A percentile compares a stretch with the other conserved stretches of the same genome.
Evolutionary conservation across 768 basidiomycete genomes (phyloP).

Genomic region (Clitopilus passeckerianus): DNA sequence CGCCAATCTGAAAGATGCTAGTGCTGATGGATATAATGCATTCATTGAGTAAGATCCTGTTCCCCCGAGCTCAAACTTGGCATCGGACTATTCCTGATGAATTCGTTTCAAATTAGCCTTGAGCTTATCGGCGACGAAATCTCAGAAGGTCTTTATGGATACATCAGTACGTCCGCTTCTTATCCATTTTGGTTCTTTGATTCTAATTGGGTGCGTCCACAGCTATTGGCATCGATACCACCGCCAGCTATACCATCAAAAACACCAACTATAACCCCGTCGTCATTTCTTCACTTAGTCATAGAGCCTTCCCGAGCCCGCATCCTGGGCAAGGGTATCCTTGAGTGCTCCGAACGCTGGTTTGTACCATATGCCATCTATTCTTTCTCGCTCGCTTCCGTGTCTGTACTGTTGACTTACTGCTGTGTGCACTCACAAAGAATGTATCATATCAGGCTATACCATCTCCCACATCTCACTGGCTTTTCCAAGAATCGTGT

Average conservation of each 20-base stretch:
- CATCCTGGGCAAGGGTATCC: background rate
- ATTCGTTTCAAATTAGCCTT: background rate
- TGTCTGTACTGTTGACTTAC: too few relatives aligned
- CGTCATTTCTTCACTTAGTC: background rate
- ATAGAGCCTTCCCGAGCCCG: background rate
- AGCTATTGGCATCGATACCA: background rate
- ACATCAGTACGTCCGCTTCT: background rate
- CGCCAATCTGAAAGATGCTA: constrained; percentile 17
- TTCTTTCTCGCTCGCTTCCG: too few relatives aligned
- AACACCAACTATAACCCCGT: background rate
- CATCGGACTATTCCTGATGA: background rate
- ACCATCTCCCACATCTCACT: too few relatives aligned
- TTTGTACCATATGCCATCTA: too few relatives aligned
- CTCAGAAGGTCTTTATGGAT: background rate
- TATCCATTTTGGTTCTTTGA: background rate
- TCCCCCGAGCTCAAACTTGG: background rate
- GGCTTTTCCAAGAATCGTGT: too few relatives aligned
- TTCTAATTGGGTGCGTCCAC: background rate
- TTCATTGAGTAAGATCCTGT: constrained; percentile 14
- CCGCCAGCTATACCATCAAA: background rate
- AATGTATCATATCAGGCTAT: too few relatives aligned
- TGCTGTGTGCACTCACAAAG: too few relatives aligned
- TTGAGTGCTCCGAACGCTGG: background rate
- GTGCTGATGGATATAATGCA: constrained; percentile 18
- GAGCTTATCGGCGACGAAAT: background rate